Evolutionary conservation across 345 rosid genomes (phyloP).

Genomic region (Salix exigua): DNA sequence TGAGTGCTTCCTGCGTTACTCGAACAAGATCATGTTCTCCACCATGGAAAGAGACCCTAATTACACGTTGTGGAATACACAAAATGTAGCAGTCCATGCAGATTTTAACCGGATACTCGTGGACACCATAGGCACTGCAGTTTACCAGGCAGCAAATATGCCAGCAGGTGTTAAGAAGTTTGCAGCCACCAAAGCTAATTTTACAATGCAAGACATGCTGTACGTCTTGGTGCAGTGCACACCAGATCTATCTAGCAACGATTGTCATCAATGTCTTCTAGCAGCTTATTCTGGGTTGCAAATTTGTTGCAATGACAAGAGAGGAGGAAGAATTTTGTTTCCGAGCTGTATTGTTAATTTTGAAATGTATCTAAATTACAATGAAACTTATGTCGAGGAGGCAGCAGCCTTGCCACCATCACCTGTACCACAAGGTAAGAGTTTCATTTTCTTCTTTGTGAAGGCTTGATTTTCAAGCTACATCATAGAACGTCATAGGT

Average conservation of each 20-base stretch:
- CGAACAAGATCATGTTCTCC: conserved; percentile 14
- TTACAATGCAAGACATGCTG: conserved; percentile 6
- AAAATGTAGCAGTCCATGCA: neutral
- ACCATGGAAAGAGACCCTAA: neutral
- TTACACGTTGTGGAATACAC: neutral
- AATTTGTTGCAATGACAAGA: conserved; percentile 7
- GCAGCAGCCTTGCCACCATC: neutral
- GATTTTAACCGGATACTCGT: neutral
- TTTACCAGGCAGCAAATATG: neutral
- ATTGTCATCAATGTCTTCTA: conserved; percentile 40
- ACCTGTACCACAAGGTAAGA: no score
- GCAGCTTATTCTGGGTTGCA: conserved; percentile 4
- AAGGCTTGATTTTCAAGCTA: no score
- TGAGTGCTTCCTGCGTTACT: conserved; percentile 34
- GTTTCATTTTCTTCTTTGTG: no score
- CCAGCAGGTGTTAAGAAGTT: conserved; percentile 21
- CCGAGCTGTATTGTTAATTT: conserved; percentile 39
- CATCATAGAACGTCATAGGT: no score
- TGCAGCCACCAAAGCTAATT: conserved; percentile 18
- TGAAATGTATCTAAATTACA: conserved; percentile 26
- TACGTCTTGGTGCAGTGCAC: conserved; percentile 52
- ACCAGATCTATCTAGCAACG: conserved; percentile 36
- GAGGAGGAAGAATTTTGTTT: conserved; percentile 27
- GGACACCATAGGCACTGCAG: conserved; percentile 9
- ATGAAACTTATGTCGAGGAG: neutral